Evolutionary conservation across 164 flowering plant species (phyloP), one percentile per base, ranked within the genome.

Genomic region (Vitis cinerea): DNA sequence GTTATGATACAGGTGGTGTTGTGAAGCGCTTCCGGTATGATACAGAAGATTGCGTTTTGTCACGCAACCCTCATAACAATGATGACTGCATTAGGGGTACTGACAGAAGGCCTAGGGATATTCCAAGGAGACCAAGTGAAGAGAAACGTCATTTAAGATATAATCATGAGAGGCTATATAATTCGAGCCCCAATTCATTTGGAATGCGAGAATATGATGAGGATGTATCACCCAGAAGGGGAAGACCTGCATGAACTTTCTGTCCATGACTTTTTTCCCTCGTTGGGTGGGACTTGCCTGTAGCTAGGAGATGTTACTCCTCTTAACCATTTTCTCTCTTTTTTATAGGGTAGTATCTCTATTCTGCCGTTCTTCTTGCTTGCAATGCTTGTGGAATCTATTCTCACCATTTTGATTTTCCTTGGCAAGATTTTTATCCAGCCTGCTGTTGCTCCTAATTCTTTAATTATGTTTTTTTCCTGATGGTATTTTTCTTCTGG

Each of bases 211-310:
- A 78, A 29, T 63, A 59, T 49, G 68, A 68, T 12, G 75, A 71
- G 60, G 80, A 81, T 69, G 55, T 50, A 56, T 62, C 74, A 10
- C 74, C 79, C 19, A 68, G 77, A 75, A 72, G 83, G 54, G 65
- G 80, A 71, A 65, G 75, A 63, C 78, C 72, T 59, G 65, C 76
- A 4, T 75, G 74, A 78, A 57, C 58, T 61, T 67, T 70, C 44
- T 66, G 17, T 58, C 59, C 56, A 49, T 27, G 19, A 50, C 50
- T 51, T 67, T 62, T 55, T 68, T 47, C 59, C 58, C 16, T 30
- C 51, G 9, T 74, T 67, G 58, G 73, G 71, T 65, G 64, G 27
- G 61, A 44, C 62, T 50, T 66, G 67, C 68, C 37, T 60, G 66
- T 74, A 9, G 68, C 50, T 27, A 53, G 5, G 67, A 74, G 76